Conservation (phyloP, 129 eudicot genomes). For the Mikania micrantha region DNA sequence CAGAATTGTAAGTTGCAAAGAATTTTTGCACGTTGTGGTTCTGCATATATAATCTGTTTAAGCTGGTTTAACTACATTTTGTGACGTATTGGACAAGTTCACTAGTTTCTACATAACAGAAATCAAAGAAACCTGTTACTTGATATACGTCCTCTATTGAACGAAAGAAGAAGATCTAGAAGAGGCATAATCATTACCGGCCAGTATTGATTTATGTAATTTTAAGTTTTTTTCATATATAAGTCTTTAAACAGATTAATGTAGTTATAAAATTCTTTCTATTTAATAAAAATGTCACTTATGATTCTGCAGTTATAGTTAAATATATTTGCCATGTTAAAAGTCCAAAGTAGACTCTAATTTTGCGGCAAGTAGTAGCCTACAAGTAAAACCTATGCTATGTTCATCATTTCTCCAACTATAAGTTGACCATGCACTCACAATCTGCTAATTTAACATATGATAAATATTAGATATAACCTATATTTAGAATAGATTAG, state of each 20-base stretch:
- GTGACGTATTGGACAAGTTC: neutral
- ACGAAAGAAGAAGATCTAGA: conserved; percentile 1
- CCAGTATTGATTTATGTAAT: neutral
- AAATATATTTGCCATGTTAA: neutral
- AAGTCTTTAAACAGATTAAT: neutral
- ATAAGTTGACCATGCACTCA: neutral
- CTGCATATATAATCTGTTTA: neutral
- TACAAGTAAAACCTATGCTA: neutral
- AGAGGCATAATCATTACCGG: neutral
- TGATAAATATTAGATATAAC: no score
- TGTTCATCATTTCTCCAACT: neutral
- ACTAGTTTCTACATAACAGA: neutral
- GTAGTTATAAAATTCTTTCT: neutral
- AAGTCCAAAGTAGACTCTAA: neutral
- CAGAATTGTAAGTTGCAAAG: conserved; percentile 37
- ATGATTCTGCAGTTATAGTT: neutral
- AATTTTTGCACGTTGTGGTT: neutral
- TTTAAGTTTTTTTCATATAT: neutral
- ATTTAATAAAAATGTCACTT: neutral
- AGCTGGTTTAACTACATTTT: neutral
- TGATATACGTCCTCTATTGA: neutral
- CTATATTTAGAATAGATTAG: no score
- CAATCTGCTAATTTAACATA: no score
- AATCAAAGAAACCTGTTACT: neutral
- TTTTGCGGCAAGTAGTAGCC: neutral